Evolutionary conservation across 2,329 filamentous ascomycete genomes (phyloP), one percentile per base, ranked within the genome.

Genomic region (Claviceps pusilla): DNA sequence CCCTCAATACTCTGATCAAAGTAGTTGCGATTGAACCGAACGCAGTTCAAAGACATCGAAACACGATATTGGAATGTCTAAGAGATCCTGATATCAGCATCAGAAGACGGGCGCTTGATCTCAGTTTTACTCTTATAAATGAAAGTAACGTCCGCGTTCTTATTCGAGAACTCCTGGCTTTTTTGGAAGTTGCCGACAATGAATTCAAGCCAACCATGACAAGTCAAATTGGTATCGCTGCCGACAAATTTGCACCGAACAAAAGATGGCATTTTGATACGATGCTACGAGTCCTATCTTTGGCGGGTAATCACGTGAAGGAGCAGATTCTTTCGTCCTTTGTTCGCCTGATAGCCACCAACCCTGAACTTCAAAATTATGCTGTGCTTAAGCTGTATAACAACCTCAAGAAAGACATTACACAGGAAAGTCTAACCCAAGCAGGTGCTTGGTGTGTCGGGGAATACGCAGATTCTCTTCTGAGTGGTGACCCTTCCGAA

Each of bases 181-280:
- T 98, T 76, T 71, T 98, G 55, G 93, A 98, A 68, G 89, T 95
- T 52, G 91, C 94, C 54, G 93, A 98, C 64, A 95, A 94, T 60
- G 93, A 98, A 69, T 98, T 98, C 74, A 98, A 98, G 73, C 88
- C 93, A 7, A 88, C 89, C 53, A 96, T 98, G 90, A 98, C 93
- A 1, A 93, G 86, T 53, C 93, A 98, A 66, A 98, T 98, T 67
- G 93, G 93, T 29, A 89, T 98, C 62, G 93, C 94, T 11, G 93
- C 94, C 7, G 93, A 98, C 69, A 84, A 91, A 60, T 98, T 89
- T 69, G 87, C 93, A 2, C 94, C 93, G 0, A 97, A 93, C 72
- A 97, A 97, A 73, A 79, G 93, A 66, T 98, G 93, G 93, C 93
- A 98, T 66, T 86, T 97, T 61, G 93, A 98, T 65, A 98, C 94